Percentiles rank a stretch among this genome's conserved stretches.
Conservation (phyloP, 1,284 basidiomycete species). For the Tilletia horrida region DNA sequence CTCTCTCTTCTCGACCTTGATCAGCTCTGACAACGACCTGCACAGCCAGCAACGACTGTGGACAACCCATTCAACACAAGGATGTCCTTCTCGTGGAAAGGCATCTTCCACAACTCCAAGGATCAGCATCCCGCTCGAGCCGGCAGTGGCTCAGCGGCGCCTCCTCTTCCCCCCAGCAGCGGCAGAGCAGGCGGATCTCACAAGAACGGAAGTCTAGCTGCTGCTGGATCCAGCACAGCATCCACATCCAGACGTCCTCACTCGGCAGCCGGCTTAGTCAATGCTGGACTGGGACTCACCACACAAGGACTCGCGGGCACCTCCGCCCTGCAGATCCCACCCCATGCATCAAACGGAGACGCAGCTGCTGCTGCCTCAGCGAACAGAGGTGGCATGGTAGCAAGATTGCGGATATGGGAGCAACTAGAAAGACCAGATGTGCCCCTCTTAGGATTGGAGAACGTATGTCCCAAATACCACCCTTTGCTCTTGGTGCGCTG, state of each 20-base stretch:
- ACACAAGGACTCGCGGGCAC: too few species aligned
- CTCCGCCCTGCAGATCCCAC: too few species aligned
- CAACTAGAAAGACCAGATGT: conserved; percentile 6
- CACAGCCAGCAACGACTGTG: too few species aligned
- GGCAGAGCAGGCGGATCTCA: conserved; percentile 21
- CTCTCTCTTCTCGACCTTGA: too few species aligned
- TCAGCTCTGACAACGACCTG: not conserved
- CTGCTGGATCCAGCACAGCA: too few species aligned
- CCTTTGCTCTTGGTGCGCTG: too few species aligned
- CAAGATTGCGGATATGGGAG: conserved; percentile 7
- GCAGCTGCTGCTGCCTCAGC: conserved; percentile 21
- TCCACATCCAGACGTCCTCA: too few species aligned
- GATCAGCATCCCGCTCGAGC: conserved; percentile 29
- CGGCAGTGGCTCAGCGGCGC: conserved; percentile 20
- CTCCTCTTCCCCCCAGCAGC: conserved; percentile 16
- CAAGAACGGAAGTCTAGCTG: too few species aligned
- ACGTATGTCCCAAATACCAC: conserved; percentile 25
- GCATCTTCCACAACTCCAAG: conserved; percentile 26
- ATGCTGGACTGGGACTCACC: too few species aligned
- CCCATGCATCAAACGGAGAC: too few species aligned
- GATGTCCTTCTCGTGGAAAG: conserved; percentile 53
- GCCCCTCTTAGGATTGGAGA: conserved; percentile 45
- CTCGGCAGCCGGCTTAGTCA: too few species aligned
- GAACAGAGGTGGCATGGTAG: conserved; percentile 24
- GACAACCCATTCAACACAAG: not conserved